Conservation (phyloP, 192 early-diverging fungal species). For the Linnemannia hyalina region DNA sequence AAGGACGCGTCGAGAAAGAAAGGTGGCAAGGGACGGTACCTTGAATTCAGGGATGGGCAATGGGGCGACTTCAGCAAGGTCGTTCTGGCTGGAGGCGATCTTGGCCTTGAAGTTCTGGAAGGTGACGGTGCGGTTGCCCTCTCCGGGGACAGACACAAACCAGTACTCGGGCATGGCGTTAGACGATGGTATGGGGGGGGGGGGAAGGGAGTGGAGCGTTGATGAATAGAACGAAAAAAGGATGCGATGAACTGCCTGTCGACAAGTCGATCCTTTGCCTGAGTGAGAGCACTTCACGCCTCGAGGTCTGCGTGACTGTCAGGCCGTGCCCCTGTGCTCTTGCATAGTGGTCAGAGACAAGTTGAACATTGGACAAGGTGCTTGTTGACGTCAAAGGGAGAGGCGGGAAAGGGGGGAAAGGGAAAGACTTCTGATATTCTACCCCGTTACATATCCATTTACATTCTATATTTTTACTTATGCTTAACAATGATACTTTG, state of each 20-base stretch:
- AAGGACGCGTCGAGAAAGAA: neutral
- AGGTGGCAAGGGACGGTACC: constrained; percentile 58
- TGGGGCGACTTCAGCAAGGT: constrained; percentile 85
- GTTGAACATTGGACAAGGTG: neutral
- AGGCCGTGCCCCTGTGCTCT: neutral
- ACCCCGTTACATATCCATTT: too few species aligned
- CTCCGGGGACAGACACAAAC: constrained; percentile 79
- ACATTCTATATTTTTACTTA: too few species aligned
- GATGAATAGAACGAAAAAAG: neutral
- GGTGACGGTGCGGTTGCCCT: constrained; percentile 80
- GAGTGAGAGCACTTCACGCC: neutral
- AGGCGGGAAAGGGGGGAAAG: neutral
- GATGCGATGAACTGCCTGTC: neutral
- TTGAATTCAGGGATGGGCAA: constrained; percentile 94
- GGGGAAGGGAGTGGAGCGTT: neutral
- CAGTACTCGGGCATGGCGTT: constrained; percentile 54
- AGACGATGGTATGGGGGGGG: neutral
- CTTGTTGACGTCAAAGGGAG: neutral
- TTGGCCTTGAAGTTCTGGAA: constrained; percentile 81
- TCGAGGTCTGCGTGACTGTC: neutral
- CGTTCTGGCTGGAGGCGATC: constrained; percentile 67
- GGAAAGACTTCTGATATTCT: too few species aligned
- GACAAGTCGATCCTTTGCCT: constrained; percentile 4
- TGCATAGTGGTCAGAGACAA: neutral
- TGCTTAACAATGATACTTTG: neutral